Evolutionary conservation across 441 rosid species (phyloP).

Genomic region (Corymbia citriodora): DNA sequence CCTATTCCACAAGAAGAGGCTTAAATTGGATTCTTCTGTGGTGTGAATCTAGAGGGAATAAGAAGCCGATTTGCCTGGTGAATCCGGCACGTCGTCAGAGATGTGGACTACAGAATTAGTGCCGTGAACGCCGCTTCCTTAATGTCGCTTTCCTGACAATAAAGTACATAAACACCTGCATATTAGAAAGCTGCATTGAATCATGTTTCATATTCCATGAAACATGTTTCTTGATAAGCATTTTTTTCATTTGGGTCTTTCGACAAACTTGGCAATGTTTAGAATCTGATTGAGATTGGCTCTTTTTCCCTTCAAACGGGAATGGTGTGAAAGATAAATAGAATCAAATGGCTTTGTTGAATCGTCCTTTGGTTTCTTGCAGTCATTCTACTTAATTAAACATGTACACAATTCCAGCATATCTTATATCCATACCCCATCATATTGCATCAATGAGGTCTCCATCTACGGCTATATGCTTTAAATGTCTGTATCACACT

Average conservation of each 20-base stretch:
- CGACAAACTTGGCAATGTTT: neutral
- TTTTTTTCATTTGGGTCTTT: neutral
- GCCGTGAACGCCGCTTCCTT: neutral
- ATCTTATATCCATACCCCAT: too few relatives aligned
- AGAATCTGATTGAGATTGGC: neutral
- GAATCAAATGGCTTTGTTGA: too few relatives aligned
- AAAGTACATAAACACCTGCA: neutral
- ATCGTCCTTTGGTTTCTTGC: too few relatives aligned
- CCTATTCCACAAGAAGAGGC: neutral
- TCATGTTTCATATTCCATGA: neutral
- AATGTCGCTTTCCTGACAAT: neutral
- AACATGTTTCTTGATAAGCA: neutral
- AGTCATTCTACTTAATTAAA: too few relatives aligned
- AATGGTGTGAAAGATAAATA: neutral
- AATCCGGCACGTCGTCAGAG: neutral
- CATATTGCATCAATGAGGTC: too few relatives aligned
- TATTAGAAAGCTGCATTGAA: neutral
- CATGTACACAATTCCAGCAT: too few relatives aligned
- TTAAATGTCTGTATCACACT: too few relatives aligned
- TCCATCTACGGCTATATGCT: too few relatives aligned
- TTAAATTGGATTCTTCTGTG: neutral
- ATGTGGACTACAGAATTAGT: neutral
- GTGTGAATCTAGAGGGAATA: neutral
- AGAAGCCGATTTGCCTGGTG: neutral
- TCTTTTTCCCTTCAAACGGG: neutral